Evolutionary conservation across 2,329 filamentous ascomycete genomes (phyloP).

Genomic region (Alternaria brassicae): DNA sequence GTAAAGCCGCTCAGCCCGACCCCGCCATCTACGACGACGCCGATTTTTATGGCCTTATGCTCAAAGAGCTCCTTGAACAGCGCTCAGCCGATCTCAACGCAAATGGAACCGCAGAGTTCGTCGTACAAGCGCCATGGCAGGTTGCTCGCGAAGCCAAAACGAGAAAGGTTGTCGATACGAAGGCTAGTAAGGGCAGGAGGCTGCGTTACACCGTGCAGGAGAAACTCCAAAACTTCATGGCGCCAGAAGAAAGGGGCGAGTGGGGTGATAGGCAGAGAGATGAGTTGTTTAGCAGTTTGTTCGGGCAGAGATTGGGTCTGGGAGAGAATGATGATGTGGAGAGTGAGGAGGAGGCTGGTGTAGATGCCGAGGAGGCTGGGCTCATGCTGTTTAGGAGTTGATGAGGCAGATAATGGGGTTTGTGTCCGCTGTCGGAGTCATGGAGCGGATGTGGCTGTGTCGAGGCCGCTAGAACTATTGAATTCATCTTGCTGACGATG

Average conservation of each 20-base stretch:
- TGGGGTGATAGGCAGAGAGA: slow-evolving; percentile 87
- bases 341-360: slow-evolving; percentile 46
- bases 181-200: slow-evolving; percentile 93
- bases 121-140: slow-evolving; percentile 61
- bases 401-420: too few species aligned
- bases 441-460: too few species aligned
- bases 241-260: slow-evolving; percentile 77
- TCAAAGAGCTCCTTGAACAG: slow-evolving; percentile 93
- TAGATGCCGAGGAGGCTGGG: slow-evolving; percentile 47
- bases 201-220: slow-evolving; percentile 94
- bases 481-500: too few species aligned
- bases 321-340: slow-evolving; percentile 52
- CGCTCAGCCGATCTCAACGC: slow-evolving; percentile 69
- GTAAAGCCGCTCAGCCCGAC: slow-evolving; percentile 31
- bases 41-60: slow-evolving; percentile 89
- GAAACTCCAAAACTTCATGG: slow-evolving; percentile 98
- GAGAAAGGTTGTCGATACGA: slow-evolving; percentile 85
- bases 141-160: slow-evolving; percentile 81
- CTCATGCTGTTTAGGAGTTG: slow-evolving; percentile 51
- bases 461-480: too few species aligned
- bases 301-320: slow-evolving; percentile 55
- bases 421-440: too few species aligned
- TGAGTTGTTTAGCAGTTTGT: slow-evolving; percentile 60
- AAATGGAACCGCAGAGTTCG: slow-evolving; percentile 57
- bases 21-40: slow-evolving; percentile 84